Evolutionary conservation across 805 yeast species (phyloP).

Genomic region (Suhomyces kilbournensis): DNA sequence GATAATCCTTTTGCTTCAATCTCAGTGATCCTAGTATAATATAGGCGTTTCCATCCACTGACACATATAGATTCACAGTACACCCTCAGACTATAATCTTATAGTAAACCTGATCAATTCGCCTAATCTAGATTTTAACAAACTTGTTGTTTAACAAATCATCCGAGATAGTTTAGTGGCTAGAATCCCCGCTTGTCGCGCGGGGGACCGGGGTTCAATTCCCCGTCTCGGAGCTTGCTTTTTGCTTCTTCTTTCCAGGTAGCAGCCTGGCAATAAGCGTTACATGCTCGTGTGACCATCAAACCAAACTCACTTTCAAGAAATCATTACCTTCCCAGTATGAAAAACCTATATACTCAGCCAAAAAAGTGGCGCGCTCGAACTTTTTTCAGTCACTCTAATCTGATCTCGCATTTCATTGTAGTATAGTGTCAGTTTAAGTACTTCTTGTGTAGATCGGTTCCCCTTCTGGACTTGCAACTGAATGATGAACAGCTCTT

Average conservation of each 20-base stretch:
- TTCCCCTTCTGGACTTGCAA: background rate
- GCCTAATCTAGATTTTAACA: no score
- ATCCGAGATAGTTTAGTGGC: conserved; percentile 8
- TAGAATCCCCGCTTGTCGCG: conserved; percentile 8
- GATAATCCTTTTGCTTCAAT: no score
- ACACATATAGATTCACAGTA: no score
- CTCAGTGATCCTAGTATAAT: no score
- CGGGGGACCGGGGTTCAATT: conserved; percentile 7
- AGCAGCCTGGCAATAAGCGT: background rate
- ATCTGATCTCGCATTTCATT: background rate
- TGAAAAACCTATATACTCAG: background rate
- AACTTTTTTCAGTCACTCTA: background rate
- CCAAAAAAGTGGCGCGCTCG: background rate
- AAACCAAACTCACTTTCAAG: background rate
- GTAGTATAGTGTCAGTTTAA: background rate
- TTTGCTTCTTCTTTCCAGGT: background rate
- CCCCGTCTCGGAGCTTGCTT: conserved; percentile 3
- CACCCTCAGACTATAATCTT: no score
- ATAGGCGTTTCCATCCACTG: no score
- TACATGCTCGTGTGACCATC: background rate
- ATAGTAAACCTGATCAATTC: no score
- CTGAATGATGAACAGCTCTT: background rate
- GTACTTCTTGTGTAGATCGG: background rate
- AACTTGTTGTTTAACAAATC: background rate
- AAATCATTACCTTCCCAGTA: background rate